Conservation (phyloP, 345 rosid genomes). For the Cardamine chenopodiifolia region DNA sequence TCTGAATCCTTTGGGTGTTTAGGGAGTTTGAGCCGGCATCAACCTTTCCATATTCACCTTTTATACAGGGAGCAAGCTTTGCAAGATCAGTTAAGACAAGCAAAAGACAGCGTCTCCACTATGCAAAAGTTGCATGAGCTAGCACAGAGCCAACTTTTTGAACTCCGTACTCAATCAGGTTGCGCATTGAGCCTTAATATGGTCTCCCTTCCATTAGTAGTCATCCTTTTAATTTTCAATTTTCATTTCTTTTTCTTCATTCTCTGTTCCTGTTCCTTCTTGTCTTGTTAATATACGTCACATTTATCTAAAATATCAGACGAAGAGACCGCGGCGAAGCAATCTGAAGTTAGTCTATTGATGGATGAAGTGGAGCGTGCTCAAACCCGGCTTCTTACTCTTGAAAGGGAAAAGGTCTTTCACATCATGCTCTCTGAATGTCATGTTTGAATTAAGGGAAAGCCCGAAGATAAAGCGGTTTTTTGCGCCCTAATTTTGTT, state of each 20-base stretch:
- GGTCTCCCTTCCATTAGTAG: conserved; percentile 18
- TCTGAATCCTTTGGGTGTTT: conserved; percentile 6
- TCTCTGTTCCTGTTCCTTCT: conserved; percentile 8
- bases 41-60: conserved; percentile 21
- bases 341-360: conserved; percentile 87
- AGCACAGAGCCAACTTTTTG: conserved; percentile 97
- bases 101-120: conserved; percentile 87
- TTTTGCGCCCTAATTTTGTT: conserved; percentile 7
- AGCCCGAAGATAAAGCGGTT: not conserved
- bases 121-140: conserved; percentile 98
- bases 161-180: conserved; percentile 98
- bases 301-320: conserved; percentile 53
- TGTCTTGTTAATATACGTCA: conserved; percentile 29
- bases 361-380: conserved; percentile 99
- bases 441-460: conserved; percentile 20
- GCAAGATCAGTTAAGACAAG: conserved; percentile 98
- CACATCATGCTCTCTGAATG: conserved; percentile 15
- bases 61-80: conserved; percentile 77
- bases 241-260: conserved; percentile 3
- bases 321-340: conserved; percentile 90
- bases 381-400: conserved; percentile 88
- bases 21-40: conserved; percentile 13
- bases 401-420: conserved; percentile 93
- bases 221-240: not conserved
- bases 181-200: conserved; percentile 32